A percentile compares a stretch with the other conserved stretches of the same genome.
These are phyloP conservation scores for Melanogaster broomeanus DNA, from an alignment of 768 basidiomycete species.

Conservation along the genomic window DNA sequence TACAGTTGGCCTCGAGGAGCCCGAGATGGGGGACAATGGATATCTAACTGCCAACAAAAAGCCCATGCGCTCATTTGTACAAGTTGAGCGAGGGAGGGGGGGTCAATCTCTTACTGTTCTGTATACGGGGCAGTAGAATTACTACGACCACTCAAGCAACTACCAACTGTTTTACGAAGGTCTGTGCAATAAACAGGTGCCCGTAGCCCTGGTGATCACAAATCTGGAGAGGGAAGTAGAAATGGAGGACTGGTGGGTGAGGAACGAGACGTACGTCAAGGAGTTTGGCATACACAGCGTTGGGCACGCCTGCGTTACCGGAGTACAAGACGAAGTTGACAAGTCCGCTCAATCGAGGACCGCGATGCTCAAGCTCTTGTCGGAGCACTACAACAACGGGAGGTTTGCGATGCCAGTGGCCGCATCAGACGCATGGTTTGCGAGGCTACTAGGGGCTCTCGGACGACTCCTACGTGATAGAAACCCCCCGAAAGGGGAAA, in stretches of 20 bases:
- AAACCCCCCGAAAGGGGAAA: conserved; percentile 27
- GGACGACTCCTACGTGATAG: conserved; percentile 18
- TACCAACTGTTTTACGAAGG: conserved; percentile 42
- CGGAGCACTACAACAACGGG: conserved; percentile 7
- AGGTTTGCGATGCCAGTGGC: conserved; percentile 27
- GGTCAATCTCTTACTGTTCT: conserved; percentile 39
- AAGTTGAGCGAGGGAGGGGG: conserved; percentile 26
- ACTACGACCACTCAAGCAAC: too few relatives aligned
- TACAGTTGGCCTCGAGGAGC: conserved; percentile 32
- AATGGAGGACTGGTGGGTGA: conserved; percentile 39
- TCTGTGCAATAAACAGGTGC: conserved; percentile 40
- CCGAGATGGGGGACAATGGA: conserved; percentile 27
- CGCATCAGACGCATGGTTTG: conserved; percentile 28
- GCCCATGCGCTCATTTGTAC: conserved; percentile 26
- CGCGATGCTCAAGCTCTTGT: conserved; percentile 21
- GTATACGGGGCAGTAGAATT: conserved; percentile 37
- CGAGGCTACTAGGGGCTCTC: conserved; percentile 21
- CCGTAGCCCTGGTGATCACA: conserved; percentile 41
- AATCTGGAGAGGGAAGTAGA: conserved; percentile 37
- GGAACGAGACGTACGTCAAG: conserved; percentile 27
- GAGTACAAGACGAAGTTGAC: conserved; percentile 29
- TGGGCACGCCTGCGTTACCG: conserved; percentile 45
- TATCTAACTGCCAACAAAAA: conserved; percentile 30
- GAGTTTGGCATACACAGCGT: conserved; percentile 27
- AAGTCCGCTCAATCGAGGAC: conserved; percentile 38